A percentile compares a stretch with the other conserved stretches of the same genome.
Conservation (phyloP, 306 rosid genomes). For the Vicia faba region DNA sequence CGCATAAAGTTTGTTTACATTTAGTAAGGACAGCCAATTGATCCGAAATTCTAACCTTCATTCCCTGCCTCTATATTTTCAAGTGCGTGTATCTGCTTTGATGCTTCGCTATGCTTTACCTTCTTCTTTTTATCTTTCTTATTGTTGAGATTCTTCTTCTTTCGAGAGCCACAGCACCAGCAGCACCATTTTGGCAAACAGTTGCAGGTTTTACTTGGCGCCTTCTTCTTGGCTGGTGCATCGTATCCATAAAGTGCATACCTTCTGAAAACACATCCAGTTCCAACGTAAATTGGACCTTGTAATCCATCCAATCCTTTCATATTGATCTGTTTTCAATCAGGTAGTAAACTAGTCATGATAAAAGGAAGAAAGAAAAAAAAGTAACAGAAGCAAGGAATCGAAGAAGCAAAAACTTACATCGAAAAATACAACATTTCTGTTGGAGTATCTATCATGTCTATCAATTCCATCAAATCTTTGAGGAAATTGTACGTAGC, state of each 20-base stretch:
- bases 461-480: conserved; percentile 98
- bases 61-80: conserved; percentile 86
- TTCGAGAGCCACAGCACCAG: conserved; percentile 63
- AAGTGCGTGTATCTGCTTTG: conserved; percentile 95
- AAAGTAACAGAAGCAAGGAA: conserved; percentile 1
- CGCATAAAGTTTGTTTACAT: neutral
- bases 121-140: conserved; percentile 78
- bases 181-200: conserved; percentile 95
- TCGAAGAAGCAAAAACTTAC: conserved; percentile 51
- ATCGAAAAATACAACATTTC: conserved; percentile 96
- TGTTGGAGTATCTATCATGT: conserved; percentile 92
- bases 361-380: conserved; percentile 19
- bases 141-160: conserved; percentile 60
- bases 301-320: conserved; percentile 94
- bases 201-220: conserved; percentile 90
- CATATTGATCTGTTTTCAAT: conserved; percentile 85
- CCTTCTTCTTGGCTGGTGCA: conserved; percentile 83
- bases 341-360: conserved; percentile 28
- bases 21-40: conserved; percentile 4
- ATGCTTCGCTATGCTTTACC: conserved; percentile 82
- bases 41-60: conserved; percentile 54
- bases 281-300: conserved; percentile 98
- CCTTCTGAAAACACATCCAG: conserved; percentile 97
- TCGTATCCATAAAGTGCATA: conserved; percentile 85
- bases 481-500: conserved; percentile 97